A percentile compares a stretch with the other conserved stretches of the same genome.
Evolutionary conservation across 169 alveolate species (phyloP).

Genomic region (Eimeria maxima): DNA sequence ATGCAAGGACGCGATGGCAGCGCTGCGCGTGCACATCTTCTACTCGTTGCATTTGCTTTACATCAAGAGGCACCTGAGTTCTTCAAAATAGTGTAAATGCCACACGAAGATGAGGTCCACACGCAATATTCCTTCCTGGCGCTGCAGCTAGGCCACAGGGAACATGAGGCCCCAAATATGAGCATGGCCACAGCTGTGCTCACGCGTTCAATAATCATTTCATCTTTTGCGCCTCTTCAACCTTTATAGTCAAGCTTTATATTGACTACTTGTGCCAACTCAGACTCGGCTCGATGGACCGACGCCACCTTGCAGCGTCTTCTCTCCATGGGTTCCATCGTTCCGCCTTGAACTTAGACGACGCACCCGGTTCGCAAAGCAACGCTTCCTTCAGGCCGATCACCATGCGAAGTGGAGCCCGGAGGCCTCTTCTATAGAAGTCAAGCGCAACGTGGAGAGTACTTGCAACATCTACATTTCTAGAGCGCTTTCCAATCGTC

Average conservation of each 20-base stretch:
- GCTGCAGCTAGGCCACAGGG: too few relatives aligned
- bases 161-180: too few relatives aligned
- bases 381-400: background rate
- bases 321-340: background rate
- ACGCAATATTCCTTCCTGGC: too few relatives aligned
- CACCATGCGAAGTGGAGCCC: background rate
- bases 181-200: too few relatives aligned
- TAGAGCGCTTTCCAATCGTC: background rate
- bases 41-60: too few relatives aligned
- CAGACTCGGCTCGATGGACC: background rate
- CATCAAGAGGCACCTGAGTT: too few relatives aligned
- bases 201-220: too few relatives aligned
- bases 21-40: too few relatives aligned
- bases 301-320: background rate
- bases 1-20: background rate
- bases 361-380: background rate
- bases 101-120: too few relatives aligned
- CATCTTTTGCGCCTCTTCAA: too few relatives aligned
- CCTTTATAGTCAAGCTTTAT: background rate
- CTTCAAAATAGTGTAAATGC: too few relatives aligned
- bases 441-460: background rate
- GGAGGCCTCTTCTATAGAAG: background rate
- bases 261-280: too few relatives aligned
- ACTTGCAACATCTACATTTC: background rate
- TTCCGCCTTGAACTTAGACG: background rate